Evolutionary conservation across 2,329 filamentous ascomycete genomes (phyloP).

Genomic region (Calcarisporium arbuscula): DNA sequence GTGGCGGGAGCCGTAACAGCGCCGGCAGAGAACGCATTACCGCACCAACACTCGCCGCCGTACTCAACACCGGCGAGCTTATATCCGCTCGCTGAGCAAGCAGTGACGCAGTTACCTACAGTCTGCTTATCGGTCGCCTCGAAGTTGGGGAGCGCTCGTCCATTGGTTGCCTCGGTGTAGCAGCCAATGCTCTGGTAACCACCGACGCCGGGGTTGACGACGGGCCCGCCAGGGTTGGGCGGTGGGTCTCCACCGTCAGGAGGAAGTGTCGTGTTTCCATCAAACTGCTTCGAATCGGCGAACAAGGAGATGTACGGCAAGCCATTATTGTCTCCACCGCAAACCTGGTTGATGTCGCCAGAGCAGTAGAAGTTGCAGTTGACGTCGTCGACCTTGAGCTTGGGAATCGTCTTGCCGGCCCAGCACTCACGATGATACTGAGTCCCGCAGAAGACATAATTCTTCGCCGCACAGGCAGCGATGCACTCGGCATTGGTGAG

Average conservation of each 20-base stretch:
- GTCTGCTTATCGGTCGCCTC: slow-evolving; percentile 19
- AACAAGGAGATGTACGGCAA: slow-evolving; percentile 42
- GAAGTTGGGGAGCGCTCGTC: slow-evolving; percentile 25
- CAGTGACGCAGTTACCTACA: slow-evolving; percentile 25
- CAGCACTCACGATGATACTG: slow-evolving; percentile 49
- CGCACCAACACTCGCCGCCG: slow-evolving; percentile 35
- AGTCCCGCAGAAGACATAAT: slow-evolving; percentile 38
- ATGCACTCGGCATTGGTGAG: slow-evolving; percentile 42
- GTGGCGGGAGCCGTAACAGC: slow-evolving; percentile 20
- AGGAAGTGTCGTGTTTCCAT: slow-evolving; percentile 19
- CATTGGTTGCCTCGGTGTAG: slow-evolving; percentile 26
- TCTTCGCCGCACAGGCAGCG: slow-evolving; percentile 28
- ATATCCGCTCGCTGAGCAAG: slow-evolving; percentile 23
- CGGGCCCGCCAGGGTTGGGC: slow-evolving; percentile 15
- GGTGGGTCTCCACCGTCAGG: slow-evolving; percentile 4
- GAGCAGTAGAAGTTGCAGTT: slow-evolving; percentile 47
- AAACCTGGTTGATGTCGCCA: slow-evolving; percentile 43
- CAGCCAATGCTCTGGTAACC: slow-evolving; percentile 31
- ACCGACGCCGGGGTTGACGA: slow-evolving; percentile 30
- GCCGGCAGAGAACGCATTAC: slow-evolving; percentile 20
- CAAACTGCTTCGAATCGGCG: slow-evolving; percentile 25
- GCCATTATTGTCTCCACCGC: slow-evolving; percentile 42
- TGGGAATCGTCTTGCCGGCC: slow-evolving; percentile 43
- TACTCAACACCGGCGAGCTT: slow-evolving; percentile 30
- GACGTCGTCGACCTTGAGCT: slow-evolving; percentile 31